Evolutionary conservation across 208 protist genomes (phyloP).

Genomic region (Trypanosoma conorhini): DNA sequence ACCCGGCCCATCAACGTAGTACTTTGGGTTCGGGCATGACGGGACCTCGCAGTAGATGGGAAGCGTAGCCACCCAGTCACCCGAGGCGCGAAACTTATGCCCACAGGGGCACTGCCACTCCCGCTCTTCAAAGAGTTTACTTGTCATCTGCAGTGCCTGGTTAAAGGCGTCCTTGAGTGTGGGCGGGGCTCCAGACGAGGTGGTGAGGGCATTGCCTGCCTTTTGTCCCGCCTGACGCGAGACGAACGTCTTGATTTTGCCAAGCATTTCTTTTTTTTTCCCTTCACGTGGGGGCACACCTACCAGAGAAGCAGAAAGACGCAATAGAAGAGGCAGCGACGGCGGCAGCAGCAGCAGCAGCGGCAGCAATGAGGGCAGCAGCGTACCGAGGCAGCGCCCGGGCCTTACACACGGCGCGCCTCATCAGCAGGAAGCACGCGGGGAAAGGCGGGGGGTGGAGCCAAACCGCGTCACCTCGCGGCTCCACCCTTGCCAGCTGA

Average conservation of each 20-base stretch:
- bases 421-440: no score
- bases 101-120: constrained; percentile 93
- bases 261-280: constrained; percentile 59
- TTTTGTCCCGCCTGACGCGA: constrained; percentile 43
- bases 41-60: constrained; percentile 90
- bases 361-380: no score
- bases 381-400: not conserved
- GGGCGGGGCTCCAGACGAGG: constrained; percentile 33
- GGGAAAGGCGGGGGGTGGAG: not conserved
- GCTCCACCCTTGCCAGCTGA: constrained; percentile 24
- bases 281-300: no score
- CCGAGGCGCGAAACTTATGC: constrained; percentile 82
- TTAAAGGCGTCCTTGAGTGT: constrained; percentile 54
- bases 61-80: constrained; percentile 82
- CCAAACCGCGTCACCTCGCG: constrained; percentile 4
- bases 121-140: constrained; percentile 70
- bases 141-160: constrained; percentile 61
- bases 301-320: not conserved
- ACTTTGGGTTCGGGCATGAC: constrained; percentile 89
- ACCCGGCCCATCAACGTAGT: constrained; percentile 86
- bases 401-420: constrained; percentile 21
- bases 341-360: not conserved
- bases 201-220: constrained; percentile 50
- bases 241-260: constrained; percentile 85
- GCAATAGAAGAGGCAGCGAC: not conserved